Base-by-base conservation (phyloP, 2,329 filamentous ascomycete genomes). In the Stagonosporopsis tanaceti region DNA sequence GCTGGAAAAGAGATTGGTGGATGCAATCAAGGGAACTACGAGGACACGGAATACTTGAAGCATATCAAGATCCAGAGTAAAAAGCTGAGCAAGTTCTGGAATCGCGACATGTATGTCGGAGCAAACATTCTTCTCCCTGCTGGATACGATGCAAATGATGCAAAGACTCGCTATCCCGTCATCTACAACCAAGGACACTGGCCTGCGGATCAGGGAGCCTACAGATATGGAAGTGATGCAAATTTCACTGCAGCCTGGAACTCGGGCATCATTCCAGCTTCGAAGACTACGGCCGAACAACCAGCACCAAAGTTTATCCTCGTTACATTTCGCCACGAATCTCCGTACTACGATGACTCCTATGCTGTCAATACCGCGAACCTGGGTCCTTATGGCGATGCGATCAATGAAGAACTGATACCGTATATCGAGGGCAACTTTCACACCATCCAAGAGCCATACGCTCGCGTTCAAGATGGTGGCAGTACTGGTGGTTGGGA, bases 331-430 rank as follows among this genome's bases (percentile, higher is more conserved):
- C 73, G 76, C n/a, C 76, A 77, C 42, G 75, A 78, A 59, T 60
- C 68, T 0, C 70, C 75, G 0, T 77, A 69, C 50, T 78, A 77
- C 57, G 75, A 78, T 48, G 75, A 78, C 47, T 77, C 74, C 0
- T 77, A 77, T 51, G 75, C 70, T 0, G 75, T 77, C 39, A 78
- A 78, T 50, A 76, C 73, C 0, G 74, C 75, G 2, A 78, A 78
- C 44, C 62, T 78, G 6, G 76, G 76, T 3, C 76, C 76, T 3
- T 78, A 73, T 37, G 76, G 76, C 9, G 75, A 77, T 24, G 75
- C 75, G 1, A 70, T 78, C 62, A 78, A 78, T 57, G 74, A 78
- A n/a, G 76, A 78, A 47, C 65, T 78, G 2, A 69, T 78, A 6
- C 74, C 76, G 0, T 51, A 68, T 28, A 59, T 78, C 24, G 75